These are phyloP conservation scores for Dactylellina cionopaga DNA, from an alignment of 2,329 filamentous ascomycete species.

Conservation along the genomic window DNA sequence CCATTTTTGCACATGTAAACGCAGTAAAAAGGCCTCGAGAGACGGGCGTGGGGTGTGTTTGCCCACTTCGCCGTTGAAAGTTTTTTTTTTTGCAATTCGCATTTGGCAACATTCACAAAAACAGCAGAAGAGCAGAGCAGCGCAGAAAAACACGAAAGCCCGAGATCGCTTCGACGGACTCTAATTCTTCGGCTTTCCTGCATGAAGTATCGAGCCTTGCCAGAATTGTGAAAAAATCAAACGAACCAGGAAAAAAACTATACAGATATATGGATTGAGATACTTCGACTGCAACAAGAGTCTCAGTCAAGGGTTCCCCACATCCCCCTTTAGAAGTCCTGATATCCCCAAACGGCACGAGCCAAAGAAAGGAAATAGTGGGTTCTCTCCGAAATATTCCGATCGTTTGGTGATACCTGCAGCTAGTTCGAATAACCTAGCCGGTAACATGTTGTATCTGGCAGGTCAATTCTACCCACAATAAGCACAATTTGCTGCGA, in stretches of 20 bases:
- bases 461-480: constrained; percentile 41
- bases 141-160: not conserved
- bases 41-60: constrained; percentile 26
- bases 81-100: constrained; percentile 28
- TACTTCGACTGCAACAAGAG: too few relatives aligned
- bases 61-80: constrained; percentile 34
- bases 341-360: not conserved
- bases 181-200: not conserved
- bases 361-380: not conserved
- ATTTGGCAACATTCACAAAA: constrained; percentile 2
- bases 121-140: not conserved
- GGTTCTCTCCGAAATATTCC: constrained; percentile 48
- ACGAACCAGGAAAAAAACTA: too few relatives aligned
- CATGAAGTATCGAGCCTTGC: not conserved
- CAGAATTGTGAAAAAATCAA: not conserved
- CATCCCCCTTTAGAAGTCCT: constrained; percentile 24
- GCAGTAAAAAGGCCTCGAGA: not conserved
- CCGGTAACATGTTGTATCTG: constrained; percentile 26
- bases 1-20: constrained; percentile 25
- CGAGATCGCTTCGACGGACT: constrained; percentile 17
- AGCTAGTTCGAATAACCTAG: not conserved
- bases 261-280: too few relatives aligned
- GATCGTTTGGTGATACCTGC: constrained; percentile 39
- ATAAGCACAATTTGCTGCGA: too few relatives aligned
- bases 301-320: constrained; percentile 37